Evolutionary conservation across 805 yeast genomes (phyloP).

Genomic region (Nakazawaea laoshanensis): DNA sequence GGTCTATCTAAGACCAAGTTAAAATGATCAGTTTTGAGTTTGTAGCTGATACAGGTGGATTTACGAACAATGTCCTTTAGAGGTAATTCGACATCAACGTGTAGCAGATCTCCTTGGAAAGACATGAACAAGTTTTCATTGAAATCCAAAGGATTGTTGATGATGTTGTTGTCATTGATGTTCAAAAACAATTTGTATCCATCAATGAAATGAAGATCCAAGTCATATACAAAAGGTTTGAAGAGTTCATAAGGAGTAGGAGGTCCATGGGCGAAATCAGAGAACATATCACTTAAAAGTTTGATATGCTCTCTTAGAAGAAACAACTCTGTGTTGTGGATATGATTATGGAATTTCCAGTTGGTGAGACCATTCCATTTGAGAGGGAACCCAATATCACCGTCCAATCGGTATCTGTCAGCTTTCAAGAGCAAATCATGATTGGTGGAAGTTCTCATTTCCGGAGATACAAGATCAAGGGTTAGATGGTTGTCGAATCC

Average conservation of each 20-base stretch:
- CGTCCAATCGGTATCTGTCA: slow-evolving; percentile 41
- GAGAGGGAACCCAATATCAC: slow-evolving; percentile 62
- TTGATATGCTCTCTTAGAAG: slow-evolving; percentile 77
- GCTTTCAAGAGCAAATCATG: slow-evolving; percentile 74
- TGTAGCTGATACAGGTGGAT: slow-evolving; percentile 42
- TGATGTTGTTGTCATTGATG: slow-evolving; percentile 80
- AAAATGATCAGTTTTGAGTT: slow-evolving; percentile 47
- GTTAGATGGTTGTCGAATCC: slow-evolving; percentile 49
- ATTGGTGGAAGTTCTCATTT: slow-evolving; percentile 75
- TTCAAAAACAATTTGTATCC: slow-evolving; percentile 59
- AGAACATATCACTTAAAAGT: slow-evolving; percentile 58
- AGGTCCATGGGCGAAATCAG: slow-evolving; percentile 72
- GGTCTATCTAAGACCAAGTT: slow-evolving; percentile 68
- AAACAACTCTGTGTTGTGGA: slow-evolving; percentile 50
- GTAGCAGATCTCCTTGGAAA: slow-evolving; percentile 54
- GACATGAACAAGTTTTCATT: slow-evolving; percentile 72
- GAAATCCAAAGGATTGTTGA: slow-evolving; percentile 82
- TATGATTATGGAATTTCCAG: slow-evolving; percentile 54
- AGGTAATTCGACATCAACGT: slow-evolving; percentile 47
- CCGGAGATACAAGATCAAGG: slow-evolving; percentile 43
- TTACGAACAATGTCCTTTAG: slow-evolving; percentile 42
- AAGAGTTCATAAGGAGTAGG: slow-evolving; percentile 68
- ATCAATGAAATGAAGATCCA: slow-evolving; percentile 50
- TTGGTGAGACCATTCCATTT: slow-evolving; percentile 73
- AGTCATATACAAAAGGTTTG: slow-evolving; percentile 56